These are phyloP conservation scores for Penicillium sp. DNA, from an alignment of 2,329 filamentous ascomycete genomes.

Conservation along the genomic window DNA sequence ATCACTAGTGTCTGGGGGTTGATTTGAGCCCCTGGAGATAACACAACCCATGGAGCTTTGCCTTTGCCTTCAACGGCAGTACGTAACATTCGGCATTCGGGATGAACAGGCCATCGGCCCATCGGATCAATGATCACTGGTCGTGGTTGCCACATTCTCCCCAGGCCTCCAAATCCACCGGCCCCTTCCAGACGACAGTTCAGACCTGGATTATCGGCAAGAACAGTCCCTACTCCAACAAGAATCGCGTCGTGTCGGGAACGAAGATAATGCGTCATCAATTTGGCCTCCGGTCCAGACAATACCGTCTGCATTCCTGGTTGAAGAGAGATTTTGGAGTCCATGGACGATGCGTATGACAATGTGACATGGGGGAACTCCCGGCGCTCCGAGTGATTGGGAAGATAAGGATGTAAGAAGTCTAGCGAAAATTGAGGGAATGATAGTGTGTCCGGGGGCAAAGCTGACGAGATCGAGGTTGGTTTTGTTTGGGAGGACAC, in stretches of 20 bases:
- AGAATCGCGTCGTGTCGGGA: constrained; percentile 80
- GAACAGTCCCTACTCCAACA: constrained; percentile 78
- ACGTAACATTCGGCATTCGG: constrained; percentile 64
- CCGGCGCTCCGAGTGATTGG: constrained; percentile 34
- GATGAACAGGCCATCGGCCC: constrained; percentile 67
- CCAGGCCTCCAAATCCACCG: constrained; percentile 55
- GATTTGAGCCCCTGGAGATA: constrained; percentile 48
- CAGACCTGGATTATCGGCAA: constrained; percentile 80
- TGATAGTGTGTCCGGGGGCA: constrained; percentile 43
- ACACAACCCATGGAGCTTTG: constrained; percentile 71
- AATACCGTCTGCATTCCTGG: constrained; percentile 79
- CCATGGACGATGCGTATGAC: constrained; percentile 88
- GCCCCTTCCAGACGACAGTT: constrained; percentile 73
- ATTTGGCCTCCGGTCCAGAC: constrained; percentile 79
- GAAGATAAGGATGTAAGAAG: constrained; percentile 55
- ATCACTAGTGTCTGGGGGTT: constrained; percentile 48
- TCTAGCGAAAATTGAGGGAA: constrained; percentile 48
- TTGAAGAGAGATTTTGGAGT: constrained; percentile 72
- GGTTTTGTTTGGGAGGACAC: constrained; percentile 9
- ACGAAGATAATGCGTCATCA: constrained; percentile 91
- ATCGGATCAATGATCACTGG: constrained; percentile 80
- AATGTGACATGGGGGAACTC: constrained; percentile 66
- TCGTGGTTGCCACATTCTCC: constrained; percentile 65
- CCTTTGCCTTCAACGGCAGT: constrained; percentile 66
- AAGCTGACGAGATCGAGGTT: constrained; percentile 16